Conservation (phyloP, 306 rosid genomes). For the Gleditsia sinensis region DNA sequence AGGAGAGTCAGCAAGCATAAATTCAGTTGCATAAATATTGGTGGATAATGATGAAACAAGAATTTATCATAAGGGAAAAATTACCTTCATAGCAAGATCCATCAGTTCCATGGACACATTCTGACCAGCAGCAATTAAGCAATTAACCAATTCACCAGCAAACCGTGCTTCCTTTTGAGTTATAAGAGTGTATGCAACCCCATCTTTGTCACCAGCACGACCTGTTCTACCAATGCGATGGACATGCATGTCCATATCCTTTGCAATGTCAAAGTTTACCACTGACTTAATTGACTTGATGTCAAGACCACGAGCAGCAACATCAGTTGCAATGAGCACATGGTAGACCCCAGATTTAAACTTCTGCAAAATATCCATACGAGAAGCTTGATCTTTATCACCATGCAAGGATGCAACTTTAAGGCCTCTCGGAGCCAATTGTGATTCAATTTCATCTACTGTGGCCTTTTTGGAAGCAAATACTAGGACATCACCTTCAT, state of each 20-base stretch:
- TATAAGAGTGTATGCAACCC: constrained; percentile 89
- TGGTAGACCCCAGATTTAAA: constrained; percentile 89
- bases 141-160: constrained; percentile 94
- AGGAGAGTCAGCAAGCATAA: background rate
- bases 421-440: constrained; percentile 64
- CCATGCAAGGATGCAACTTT: constrained; percentile 96
- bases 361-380: constrained; percentile 90
- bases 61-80: constrained; percentile 13
- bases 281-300: constrained; percentile 96
- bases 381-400: constrained; percentile 96
- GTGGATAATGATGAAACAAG: background rate
- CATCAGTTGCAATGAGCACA: constrained; percentile 97
- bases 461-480: constrained; percentile 94
- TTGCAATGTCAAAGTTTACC: constrained; percentile 95
- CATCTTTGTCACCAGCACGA: constrained; percentile 99
- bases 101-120: constrained; percentile 81
- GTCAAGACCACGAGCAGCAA: constrained; percentile 99
- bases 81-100: constrained; percentile 99
- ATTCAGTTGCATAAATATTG: constrained; percentile 1
- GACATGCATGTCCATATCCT: constrained; percentile 99
- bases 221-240: constrained; percentile 99
- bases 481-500: constrained; percentile 88
- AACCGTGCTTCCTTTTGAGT: constrained; percentile 93
- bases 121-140: constrained; percentile 96
- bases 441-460: constrained; percentile 92